Percentiles rank a stretch among this genome's conserved stretches.
Conservation (phyloP, 805 yeast species). For the Starmera quercuum region DNA sequence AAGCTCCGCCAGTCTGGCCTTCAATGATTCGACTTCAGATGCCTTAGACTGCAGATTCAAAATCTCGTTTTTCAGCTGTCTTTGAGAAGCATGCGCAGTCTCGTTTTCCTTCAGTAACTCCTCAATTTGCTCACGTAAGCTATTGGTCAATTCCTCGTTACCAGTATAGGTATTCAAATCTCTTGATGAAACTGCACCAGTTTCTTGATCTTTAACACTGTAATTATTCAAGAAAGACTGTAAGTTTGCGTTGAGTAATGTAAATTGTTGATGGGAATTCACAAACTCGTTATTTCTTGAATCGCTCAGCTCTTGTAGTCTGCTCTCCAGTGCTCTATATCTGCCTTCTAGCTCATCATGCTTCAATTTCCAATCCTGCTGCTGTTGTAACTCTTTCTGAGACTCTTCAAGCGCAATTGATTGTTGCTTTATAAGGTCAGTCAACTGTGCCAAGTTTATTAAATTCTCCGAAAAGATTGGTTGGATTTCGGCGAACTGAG, state of each 20-base stretch:
- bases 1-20: slow-evolving; percentile 27
- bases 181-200: slow-evolving; percentile 5
- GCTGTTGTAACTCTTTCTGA: slow-evolving; percentile 32
- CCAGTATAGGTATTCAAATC: background rate
- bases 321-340: slow-evolving; percentile 35
- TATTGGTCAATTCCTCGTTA: slow-evolving; percentile 11
- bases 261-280: slow-evolving; percentile 23
- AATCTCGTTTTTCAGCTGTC: slow-evolving; percentile 28
- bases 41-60: slow-evolving; percentile 16
- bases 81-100: slow-evolving; percentile 26
- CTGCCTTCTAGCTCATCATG: slow-evolving; percentile 40
- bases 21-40: slow-evolving; percentile 9
- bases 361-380: slow-evolving; percentile 37
- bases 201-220: slow-evolving; percentile 10
- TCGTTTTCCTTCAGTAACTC: slow-evolving; percentile 43
- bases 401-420: slow-evolving; percentile 36
- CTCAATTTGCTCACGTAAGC: slow-evolving; percentile 49
- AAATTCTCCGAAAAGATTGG: slow-evolving; percentile 46
- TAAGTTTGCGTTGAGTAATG: slow-evolving; percentile 20
- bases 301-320: slow-evolving; percentile 33
- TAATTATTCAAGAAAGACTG: slow-evolving; percentile 21
- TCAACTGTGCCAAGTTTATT: slow-evolving; percentile 43
- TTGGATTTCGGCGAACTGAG: slow-evolving; percentile 38
- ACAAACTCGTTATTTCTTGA: slow-evolving; percentile 24
- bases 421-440: slow-evolving; percentile 46